Percentiles rank a stretch among this genome's conserved stretches.
Conservation (phyloP, 2,329 filamentous ascomycete genomes). For the Arachnopeziza araneosa region DNA sequence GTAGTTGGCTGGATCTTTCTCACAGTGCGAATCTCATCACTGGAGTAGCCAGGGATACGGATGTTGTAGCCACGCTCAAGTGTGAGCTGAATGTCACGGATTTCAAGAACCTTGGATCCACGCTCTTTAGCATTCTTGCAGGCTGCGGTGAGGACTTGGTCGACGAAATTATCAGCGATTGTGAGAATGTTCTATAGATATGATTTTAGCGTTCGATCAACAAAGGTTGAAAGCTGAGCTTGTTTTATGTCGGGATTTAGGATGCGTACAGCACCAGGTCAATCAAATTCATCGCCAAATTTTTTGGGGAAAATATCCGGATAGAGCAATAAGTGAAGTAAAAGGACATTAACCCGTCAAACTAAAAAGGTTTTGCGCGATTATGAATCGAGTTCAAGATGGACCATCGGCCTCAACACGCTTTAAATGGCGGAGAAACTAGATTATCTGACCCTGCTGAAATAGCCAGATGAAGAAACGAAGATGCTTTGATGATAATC, state of each 20-base stretch:
- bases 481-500: neutral
- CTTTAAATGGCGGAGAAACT: no score
- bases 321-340: no score
- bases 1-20: conserved; percentile 85
- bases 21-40: conserved; percentile 90
- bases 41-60: conserved; percentile 87
- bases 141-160: conserved; percentile 79
- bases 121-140: conserved; percentile 92
- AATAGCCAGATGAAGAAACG: neutral
- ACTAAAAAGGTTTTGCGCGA: no score
- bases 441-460: neutral
- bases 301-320: no score
- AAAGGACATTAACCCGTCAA: no score
- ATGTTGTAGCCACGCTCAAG: conserved; percentile 85
- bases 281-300: no score
- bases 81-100: conserved; percentile 77
- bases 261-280: no score
- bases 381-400: no score
- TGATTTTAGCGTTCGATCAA: conserved; percentile 8
- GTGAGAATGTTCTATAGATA: conserved; percentile 69
- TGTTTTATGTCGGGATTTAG: no score
- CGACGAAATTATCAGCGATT: conserved; percentile 91
- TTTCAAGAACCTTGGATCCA: conserved; percentile 83
- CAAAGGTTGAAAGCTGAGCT: neutral
- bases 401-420: no score